Conservation (phyloP, 768 basidiomycete species). For the Lanmaoa rubissima region DNA sequence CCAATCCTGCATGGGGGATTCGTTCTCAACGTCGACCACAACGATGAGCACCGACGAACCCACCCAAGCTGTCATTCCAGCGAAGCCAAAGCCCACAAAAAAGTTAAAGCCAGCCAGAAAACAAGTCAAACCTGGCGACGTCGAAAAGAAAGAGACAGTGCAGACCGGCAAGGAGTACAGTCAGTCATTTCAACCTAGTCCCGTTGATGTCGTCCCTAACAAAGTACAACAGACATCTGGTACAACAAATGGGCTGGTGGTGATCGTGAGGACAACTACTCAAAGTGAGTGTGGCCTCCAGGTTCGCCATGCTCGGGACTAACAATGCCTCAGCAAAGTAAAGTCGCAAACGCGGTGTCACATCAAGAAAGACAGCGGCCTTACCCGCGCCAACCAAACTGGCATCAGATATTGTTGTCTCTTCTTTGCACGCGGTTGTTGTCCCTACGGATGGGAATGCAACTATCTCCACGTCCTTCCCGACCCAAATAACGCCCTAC, state of each 20-base stretch:
- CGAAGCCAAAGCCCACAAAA: conserved; percentile 40
- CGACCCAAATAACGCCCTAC: conserved; percentile 60
- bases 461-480: conserved; percentile 93
- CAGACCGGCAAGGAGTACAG: conserved; percentile 98
- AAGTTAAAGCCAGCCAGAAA: conserved; percentile 91
- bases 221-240: conserved; percentile 74
- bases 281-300: conserved; percentile 59
- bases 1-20: neutral
- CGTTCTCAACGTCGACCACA: conserved; percentile 3
- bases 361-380: conserved; percentile 84
- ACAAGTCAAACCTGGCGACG: conserved; percentile 88
- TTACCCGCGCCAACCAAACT: conserved; percentile 92
- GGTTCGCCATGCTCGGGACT: conserved; percentile 1
- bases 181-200: conserved; percentile 39
- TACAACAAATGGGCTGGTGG: conserved; percentile 99
- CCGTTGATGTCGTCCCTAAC: conserved; percentile 6
- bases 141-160: conserved; percentile 82
- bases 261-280: conserved; percentile 94
- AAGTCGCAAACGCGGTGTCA: conserved; percentile 93
- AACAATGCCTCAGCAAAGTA: conserved; percentile 60
- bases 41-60: conserved; percentile 35
- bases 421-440: conserved; percentile 95
- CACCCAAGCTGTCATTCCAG: conserved; percentile 11
- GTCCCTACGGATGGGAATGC: conserved; percentile 98
- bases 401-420: conserved; percentile 92